Conservation (phyloP, 2,329 filamentous ascomycete genomes). For the Ascochyta rabiei region DNA sequence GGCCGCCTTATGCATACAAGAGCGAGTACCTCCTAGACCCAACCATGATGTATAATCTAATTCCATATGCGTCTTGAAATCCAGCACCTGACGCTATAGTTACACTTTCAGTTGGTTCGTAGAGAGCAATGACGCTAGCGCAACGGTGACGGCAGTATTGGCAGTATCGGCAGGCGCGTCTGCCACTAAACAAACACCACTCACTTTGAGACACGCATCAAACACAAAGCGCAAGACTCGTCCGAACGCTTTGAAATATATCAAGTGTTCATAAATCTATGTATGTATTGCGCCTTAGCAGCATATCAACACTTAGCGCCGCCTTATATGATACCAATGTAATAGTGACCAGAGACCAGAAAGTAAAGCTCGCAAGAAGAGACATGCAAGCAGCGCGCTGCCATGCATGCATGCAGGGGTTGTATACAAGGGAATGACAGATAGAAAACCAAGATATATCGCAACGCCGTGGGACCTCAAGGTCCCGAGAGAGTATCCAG, state of each 20-base stretch:
- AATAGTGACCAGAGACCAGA: not conserved
- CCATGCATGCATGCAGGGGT: conserved; percentile 28
- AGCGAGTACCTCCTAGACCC: too few species aligned
- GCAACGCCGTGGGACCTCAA: conserved; percentile 11
- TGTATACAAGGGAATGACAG: conserved; percentile 17
- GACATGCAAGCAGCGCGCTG: conserved; percentile 36
- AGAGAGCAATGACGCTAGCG: too few species aligned
- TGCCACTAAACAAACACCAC: too few species aligned
- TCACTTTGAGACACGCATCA: not conserved
- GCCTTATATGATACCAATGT: conserved; percentile 6
- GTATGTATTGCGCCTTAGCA: conserved; percentile 12
- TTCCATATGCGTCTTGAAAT: too few species aligned
- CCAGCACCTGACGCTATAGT: too few species aligned
- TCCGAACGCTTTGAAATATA: not conserved
- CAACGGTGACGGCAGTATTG: too few species aligned
- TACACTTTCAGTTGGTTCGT: too few species aligned
- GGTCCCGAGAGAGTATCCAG: conserved; percentile 10
- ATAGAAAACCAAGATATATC: conserved; percentile 2
- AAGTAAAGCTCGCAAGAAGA: conserved; percentile 4
- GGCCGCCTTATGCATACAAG: too few species aligned
- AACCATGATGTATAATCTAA: too few species aligned
- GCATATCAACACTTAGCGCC: conserved; percentile 16
- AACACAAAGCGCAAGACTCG: not conserved
- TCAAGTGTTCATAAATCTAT: conserved; percentile 13
- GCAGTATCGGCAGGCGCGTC: too few species aligned